Evolutionary conservation across 208 protist genomes (phyloP), one percentile per base, ranked within the genome.

Genomic region (Trypanosoma avium): DNA sequence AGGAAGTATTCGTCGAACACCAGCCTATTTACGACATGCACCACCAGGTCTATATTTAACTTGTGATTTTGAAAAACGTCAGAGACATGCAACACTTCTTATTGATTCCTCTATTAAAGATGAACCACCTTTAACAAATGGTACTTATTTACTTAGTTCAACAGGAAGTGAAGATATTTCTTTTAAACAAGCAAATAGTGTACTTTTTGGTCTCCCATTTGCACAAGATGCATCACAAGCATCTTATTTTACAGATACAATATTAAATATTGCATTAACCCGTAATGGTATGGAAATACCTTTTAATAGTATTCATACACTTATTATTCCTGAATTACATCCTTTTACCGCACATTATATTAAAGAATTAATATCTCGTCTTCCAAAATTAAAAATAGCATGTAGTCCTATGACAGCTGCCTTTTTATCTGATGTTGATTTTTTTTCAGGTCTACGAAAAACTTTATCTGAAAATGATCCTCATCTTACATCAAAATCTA

Each of bases 11-110:
- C 52, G 57, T 33, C 32, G 56, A 13, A 60, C 57, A 10, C 56
- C 77, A 0, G 55, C 79, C 22, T 94, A 86, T 50, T 59, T 92
- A 40, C 77, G 88, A 5, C 81, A 86, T 33, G 77, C 80, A 12
- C 85, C 88, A 19, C 88, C 88, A 13, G 50, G 64, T 15, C 27
- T 86, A 10, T 94, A 94, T 70, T 50, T 90, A 0, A 94, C 88
- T 12, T 88, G 77, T 57, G 75, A 79, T 26, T 49, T 68, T 26
- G 45, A 70, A 29, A 30, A 40, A 46, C 49, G 40, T 5, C 77
- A 56, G 36, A 79, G 89, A 4, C 84, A 92, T 70, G 57, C 55
- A 54, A 91, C 89, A 24, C 72, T 63, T 21, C 68, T 95, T 15
- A 60, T 95, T 6, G 84, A 93, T 42, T 64, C 57, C 3, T 71